phyloP scores from a whole-genome alignment of 108 stramenopile genomes.

The Cyclotella distinguenda region DNA sequence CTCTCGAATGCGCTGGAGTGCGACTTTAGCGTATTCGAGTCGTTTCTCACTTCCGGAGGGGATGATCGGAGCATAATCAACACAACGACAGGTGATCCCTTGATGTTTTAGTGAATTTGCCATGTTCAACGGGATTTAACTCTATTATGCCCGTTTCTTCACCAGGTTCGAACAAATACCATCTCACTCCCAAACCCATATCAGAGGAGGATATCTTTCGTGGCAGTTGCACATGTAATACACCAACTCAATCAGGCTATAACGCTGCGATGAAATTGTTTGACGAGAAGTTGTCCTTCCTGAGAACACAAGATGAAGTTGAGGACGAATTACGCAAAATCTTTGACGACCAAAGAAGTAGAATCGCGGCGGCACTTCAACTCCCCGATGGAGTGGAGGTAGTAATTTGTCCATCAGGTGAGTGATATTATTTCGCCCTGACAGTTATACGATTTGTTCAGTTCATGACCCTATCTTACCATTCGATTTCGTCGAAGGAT shows the following conservation, averaged over 20 bases:
- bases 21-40: constrained; percentile 58
- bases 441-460: background rate
- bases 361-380: constrained; percentile 46
- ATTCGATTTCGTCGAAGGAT: constrained; percentile 20
- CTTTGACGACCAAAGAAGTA: constrained; percentile 52
- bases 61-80: constrained; percentile 53
- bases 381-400: constrained; percentile 60
- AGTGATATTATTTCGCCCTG: background rate
- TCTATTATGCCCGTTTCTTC: background rate
- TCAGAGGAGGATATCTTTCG: constrained; percentile 53
- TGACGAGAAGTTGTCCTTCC: constrained; percentile 6
- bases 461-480: background rate
- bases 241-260: constrained; percentile 63
- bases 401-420: constrained; percentile 50
- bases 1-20: constrained; percentile 17
- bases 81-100: constrained; percentile 28
- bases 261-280: constrained; percentile 60
- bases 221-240: constrained; percentile 73
- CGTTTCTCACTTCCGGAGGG: constrained; percentile 57
- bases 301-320: background rate
- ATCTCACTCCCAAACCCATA: constrained; percentile 61
- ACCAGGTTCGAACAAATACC: constrained; percentile 62
- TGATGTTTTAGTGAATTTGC: background rate
- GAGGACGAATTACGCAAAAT: constrained; percentile 29
- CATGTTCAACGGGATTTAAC: background rate